These are phyloP conservation scores for Umbelopsis sp. DNA, from an alignment of 192 early-diverging fungal species.

Conservation along the genomic window DNA sequence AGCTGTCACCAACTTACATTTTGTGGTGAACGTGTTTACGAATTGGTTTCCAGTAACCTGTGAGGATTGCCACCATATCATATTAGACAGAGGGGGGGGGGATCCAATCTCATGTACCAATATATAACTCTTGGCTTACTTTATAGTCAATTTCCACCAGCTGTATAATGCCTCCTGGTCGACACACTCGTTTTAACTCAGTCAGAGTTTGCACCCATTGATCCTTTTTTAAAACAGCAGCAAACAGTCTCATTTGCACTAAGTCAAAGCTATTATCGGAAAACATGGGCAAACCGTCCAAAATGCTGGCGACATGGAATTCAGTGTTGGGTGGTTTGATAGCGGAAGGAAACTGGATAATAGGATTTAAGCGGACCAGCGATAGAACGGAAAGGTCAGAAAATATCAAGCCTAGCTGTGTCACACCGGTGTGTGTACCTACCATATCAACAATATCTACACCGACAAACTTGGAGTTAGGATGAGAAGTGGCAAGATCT, in stretches of 20 bases:
- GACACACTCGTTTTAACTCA: slow-evolving; percentile 27
- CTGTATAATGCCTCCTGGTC: slow-evolving; percentile 33
- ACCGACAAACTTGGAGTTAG: slow-evolving; percentile 6
- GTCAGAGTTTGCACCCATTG: slow-evolving; percentile 22
- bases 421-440: slow-evolving; percentile 7
- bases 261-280: slow-evolving; percentile 33
- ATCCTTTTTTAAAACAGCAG: slow-evolving; percentile 7
- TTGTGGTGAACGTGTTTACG: background rate
- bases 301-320: slow-evolving; percentile 23
- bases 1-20: background rate
- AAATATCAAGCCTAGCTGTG: slow-evolving; percentile 10
- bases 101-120: background rate
- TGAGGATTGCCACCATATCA: background rate
- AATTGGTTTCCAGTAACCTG: background rate
- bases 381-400: slow-evolving; percentile 16
- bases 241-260: slow-evolving; percentile 32
- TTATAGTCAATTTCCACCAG: slow-evolving; percentile 29
- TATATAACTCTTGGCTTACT: background rate
- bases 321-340: slow-evolving; percentile 27
- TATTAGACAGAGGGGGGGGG: no score
- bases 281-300: slow-evolving; percentile 22
- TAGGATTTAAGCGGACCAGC: background rate
- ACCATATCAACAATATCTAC: background rate
- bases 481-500: slow-evolving; percentile 2
- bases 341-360: slow-evolving; percentile 21